Percentiles rank a stretch among this genome's conserved stretches.
Evolutionary conservation across 768 basidiomycete species (phyloP).

Genomic region (Filobasidium floriforme): DNA sequence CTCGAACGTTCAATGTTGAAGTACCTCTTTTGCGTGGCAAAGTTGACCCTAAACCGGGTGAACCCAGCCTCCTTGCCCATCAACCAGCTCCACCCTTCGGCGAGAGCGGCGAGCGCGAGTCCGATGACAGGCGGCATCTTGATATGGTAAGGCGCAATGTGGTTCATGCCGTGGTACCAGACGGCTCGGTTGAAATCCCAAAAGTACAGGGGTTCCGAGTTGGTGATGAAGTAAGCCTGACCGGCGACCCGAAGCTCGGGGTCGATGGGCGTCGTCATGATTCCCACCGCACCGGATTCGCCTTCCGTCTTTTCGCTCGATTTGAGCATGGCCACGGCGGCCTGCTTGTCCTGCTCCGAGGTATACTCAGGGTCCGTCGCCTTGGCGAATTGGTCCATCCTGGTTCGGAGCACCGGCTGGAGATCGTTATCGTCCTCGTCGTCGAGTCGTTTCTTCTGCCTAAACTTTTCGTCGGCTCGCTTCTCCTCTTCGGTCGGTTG

Average conservation of each 20-base stretch:
- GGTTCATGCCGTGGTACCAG: constrained; percentile 55
- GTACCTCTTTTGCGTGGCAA: constrained; percentile 69
- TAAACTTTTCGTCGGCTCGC: constrained; percentile 53
- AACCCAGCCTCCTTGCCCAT: constrained; percentile 74
- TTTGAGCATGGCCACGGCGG: constrained; percentile 43
- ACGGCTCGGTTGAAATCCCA: constrained; percentile 82
- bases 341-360: constrained; percentile 14
- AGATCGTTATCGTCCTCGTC: constrained; percentile 44
- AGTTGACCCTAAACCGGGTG: constrained; percentile 74
- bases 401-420: constrained; percentile 61
- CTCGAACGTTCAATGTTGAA: constrained; percentile 82
- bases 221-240: constrained; percentile 91
- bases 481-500: constrained; percentile 51
- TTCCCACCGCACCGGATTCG: constrained; percentile 13
- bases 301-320: constrained; percentile 48
- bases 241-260: constrained; percentile 67
- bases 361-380: constrained; percentile 55
- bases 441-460: constrained; percentile 32
- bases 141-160: constrained; percentile 52
- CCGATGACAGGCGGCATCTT: constrained; percentile 61
- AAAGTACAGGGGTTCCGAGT: constrained; percentile 90
- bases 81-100: constrained; percentile 67
- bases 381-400: constrained; percentile 64
- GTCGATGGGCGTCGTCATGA: neutral
- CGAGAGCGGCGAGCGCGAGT: constrained; percentile 60